Evolutionary conservation across 768 basidiomycete genomes (phyloP).

Genomic region (Chalciporus piperatus): DNA sequence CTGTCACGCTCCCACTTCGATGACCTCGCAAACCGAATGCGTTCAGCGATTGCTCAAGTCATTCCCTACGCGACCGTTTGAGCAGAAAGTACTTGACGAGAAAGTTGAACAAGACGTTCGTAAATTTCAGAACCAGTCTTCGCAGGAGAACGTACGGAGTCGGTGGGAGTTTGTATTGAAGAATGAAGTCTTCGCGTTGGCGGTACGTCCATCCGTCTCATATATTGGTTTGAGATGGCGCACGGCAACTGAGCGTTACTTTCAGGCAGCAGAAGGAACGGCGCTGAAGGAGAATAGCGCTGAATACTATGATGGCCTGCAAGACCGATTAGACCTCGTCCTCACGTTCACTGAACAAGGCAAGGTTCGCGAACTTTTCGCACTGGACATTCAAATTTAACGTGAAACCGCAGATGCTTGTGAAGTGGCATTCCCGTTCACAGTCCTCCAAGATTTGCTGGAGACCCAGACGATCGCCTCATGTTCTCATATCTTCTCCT

Average conservation of each 20-base stretch:
- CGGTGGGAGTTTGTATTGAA: slow-evolving; percentile 75
- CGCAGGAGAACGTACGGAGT: slow-evolving; percentile 59
- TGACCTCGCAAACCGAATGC: slow-evolving; percentile 52
- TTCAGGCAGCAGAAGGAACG: slow-evolving; percentile 63
- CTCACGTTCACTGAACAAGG: slow-evolving; percentile 78
- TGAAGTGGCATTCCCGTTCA: slow-evolving; percentile 70
- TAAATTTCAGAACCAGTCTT: slow-evolving; percentile 40
- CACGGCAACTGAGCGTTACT: not conserved
- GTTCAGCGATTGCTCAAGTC: slow-evolving; percentile 50
- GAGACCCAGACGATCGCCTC: slow-evolving; percentile 84
- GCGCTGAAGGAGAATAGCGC: slow-evolving; percentile 52
- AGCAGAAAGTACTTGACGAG: slow-evolving; percentile 46
- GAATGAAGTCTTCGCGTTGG: slow-evolving; percentile 68
- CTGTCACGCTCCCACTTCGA: slow-evolving; percentile 19
- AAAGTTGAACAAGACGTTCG: slow-evolving; percentile 46
- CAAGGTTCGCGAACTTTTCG: slow-evolving; percentile 47
- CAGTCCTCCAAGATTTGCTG: slow-evolving; percentile 74
- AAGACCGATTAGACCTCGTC: slow-evolving; percentile 66
- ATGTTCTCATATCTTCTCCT: slow-evolving; percentile 84
- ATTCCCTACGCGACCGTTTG: slow-evolving; percentile 50
- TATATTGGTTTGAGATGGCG: not conserved
- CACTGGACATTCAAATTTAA: slow-evolving; percentile 1
- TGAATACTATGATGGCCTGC: slow-evolving; percentile 60
- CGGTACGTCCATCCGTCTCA: slow-evolving; percentile 45
- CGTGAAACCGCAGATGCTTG: slow-evolving; percentile 58